A percentile compares a stretch with the other conserved stretches of the same genome.
Conservation (phyloP, 441 rosid species). For the Flueggea neowawraea region DNA sequence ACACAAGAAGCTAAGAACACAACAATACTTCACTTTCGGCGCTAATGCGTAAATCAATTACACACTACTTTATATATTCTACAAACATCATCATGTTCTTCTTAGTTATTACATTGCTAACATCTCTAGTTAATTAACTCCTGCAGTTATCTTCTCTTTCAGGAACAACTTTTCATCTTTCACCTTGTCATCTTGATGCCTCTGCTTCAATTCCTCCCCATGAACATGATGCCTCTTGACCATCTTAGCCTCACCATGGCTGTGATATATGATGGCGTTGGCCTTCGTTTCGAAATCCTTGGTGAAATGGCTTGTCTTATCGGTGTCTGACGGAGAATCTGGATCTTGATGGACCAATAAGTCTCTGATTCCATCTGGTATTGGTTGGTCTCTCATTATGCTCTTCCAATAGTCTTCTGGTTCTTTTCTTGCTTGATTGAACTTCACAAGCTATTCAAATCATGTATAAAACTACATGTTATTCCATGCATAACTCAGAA, state of each 20-base stretch:
- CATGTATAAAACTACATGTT: not conserved
- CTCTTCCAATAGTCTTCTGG: constrained; percentile 35
- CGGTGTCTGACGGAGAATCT: too few species aligned
- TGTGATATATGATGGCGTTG: constrained; percentile 29
- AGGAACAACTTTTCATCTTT: not conserved
- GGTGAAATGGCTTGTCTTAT: too few species aligned
- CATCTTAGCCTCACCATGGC: not conserved
- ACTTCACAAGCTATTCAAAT: constrained; percentile 12
- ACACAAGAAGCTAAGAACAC: too few species aligned
- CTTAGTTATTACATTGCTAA: too few species aligned
- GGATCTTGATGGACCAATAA: constrained; percentile 6
- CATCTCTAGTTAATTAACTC: too few species aligned
- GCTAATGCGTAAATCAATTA: too few species aligned
- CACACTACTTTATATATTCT: too few species aligned
- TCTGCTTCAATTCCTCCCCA: not conserved
- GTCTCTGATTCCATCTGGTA: constrained; percentile 23
- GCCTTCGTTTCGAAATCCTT: not conserved
- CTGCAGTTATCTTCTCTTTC: too few species aligned
- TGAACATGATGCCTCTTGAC: not conserved
- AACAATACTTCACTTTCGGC: too few species aligned
- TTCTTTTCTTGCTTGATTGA: constrained; percentile 25
- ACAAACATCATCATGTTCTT: too few species aligned
- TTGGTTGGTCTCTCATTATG: constrained; percentile 22
- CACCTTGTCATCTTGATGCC: constrained; percentile 5
- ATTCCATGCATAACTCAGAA: too few species aligned